Conservation (phyloP, 441 rosid genomes). For the Mallotus japonicus region DNA sequence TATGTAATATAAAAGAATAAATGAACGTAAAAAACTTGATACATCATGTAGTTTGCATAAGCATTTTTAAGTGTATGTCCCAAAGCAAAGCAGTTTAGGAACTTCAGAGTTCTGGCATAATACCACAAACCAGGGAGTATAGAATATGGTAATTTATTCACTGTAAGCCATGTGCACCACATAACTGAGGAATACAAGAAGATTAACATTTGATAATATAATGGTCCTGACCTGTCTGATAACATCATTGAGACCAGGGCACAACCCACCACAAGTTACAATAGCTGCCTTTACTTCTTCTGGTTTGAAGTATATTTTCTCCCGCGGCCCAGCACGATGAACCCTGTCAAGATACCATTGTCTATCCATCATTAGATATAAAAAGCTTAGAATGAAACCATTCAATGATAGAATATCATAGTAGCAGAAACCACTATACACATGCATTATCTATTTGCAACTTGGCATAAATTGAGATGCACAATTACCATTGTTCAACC, state of each 20-base stretch:
- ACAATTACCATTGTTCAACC: conserved; percentile 90
- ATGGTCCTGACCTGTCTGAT: conserved; percentile 72
- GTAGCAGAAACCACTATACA: background rate
- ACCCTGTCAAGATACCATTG: conserved; percentile 48
- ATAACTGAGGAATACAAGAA: conserved; percentile 9
- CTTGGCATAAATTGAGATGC: too few species aligned
- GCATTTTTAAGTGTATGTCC: background rate
- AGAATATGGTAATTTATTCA: conserved; percentile 1
- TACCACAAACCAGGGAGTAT: background rate
- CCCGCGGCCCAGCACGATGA: conserved; percentile 97
- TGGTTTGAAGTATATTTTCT: conserved; percentile 84
- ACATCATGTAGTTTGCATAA: background rate
- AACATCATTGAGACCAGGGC: conserved; percentile 99
- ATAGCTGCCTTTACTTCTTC: conserved; percentile 95
- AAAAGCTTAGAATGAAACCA: conserved; percentile 2
- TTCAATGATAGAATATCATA: background rate
- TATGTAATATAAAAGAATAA: conserved; percentile 3
- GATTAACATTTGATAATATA: conserved; percentile 9
- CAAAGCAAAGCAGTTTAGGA: background rate
- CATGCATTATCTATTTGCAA: conserved; percentile 6
- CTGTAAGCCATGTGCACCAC: background rate
- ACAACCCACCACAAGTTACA: conserved; percentile 95
- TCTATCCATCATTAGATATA: conserved; percentile 11
- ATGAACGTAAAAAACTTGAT: conserved; percentile 15
- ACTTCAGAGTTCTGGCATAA: conserved; percentile 11